Evolutionary conservation across 495 filamentous ascomycete species (phyloP).

Genomic region (Podospora sp.): DNA sequence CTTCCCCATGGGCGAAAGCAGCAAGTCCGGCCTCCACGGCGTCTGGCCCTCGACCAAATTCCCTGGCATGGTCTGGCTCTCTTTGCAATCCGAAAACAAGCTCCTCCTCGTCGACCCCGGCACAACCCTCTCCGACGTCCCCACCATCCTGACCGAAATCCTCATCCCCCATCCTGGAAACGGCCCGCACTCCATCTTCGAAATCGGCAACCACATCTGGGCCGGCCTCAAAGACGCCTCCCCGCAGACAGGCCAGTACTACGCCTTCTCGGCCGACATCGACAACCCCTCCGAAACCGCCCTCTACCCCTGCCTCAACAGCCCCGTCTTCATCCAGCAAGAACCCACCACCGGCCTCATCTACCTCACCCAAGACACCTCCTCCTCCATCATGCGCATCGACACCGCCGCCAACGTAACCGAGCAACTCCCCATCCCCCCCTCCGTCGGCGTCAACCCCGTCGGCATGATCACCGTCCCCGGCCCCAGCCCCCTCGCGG

Average conservation of each 20-base stretch:
- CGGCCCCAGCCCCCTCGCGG: not conserved
- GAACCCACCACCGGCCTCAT: constrained; percentile 2
- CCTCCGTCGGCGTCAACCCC: constrained; percentile 9
- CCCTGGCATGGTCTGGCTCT: constrained; percentile 15
- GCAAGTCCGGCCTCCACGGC: constrained; percentile 10
- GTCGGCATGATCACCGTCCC: constrained; percentile 12
- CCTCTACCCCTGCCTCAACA: constrained; percentile 15
- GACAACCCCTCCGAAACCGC: constrained; percentile 10
- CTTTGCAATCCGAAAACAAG: constrained; percentile 14
- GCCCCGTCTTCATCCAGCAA: constrained; percentile 15
- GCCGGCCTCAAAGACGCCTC: constrained; percentile 14
- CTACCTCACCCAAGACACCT: constrained; percentile 13
- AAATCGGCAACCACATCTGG: constrained; percentile 14
- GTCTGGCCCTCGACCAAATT: constrained; percentile 5
- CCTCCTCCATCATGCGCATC: constrained; percentile 19
- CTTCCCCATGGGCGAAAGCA: constrained; percentile 14
- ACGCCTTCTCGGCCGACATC: constrained; percentile 13
- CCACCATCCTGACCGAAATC: constrained; percentile 15
- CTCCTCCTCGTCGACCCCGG: constrained; percentile 14
- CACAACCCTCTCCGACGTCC: not conserved
- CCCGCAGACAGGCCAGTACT: constrained; percentile 4
- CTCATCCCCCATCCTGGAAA: constrained; percentile 11
- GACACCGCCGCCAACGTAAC: constrained; percentile 1
- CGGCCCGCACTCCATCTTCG: constrained; percentile 15
- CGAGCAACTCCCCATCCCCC: constrained; percentile 7